Evolutionary conservation across 805 yeast genomes (phyloP), one percentile per base, ranked within the genome.

Genomic region (Sugiyamaella floridensis): DNA sequence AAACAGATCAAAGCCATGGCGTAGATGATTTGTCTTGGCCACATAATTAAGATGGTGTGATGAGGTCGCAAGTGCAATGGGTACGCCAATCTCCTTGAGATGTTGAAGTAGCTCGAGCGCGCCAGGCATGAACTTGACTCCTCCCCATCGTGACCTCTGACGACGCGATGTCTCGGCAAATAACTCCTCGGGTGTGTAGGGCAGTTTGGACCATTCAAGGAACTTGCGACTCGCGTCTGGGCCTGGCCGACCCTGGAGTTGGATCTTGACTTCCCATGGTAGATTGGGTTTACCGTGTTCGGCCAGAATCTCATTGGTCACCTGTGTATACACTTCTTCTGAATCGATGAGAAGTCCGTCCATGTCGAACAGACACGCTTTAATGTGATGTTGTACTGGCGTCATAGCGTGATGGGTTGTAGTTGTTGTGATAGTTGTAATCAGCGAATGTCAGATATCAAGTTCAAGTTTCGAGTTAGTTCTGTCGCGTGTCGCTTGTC

Each of bases 261-360:
- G 77, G 56, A 89, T 75, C 69, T 93, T 93, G 48, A 90, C 79
- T 58, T 87, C 95, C 97, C 98, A 92, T 0, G 93, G 84, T 58
- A 76, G 64, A 1, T 86, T 84, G 0, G 95, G 95, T 63, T 83
- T 86, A 9, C 85, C 87, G 63, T 80, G 85, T 51, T 75, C 72
- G 12, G 80, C 79, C 22, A 93, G 74, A 2, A 87, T 68, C 50
- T 81, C 83, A 48, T 85, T 79, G 32, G 87, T 73, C 2, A 87
- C 86, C 52, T 81, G 80, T 0, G 99, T 92, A 68, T 93, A 93
- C 51, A 90, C 75, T 58, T 87, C 95, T 69, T 93, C 99, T 3
- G 97, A 86, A 71, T 90, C 88, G 64, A 93, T 79, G 57, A 93
- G 74, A 20, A 95, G 78, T 1, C 99, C 99, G 67, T 93, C 99